A percentile compares a stretch with the other conserved stretches of the same genome.
Conservation (phyloP, 352 stramenopile genomes). For the Phytopythium ostracodes region DNA sequence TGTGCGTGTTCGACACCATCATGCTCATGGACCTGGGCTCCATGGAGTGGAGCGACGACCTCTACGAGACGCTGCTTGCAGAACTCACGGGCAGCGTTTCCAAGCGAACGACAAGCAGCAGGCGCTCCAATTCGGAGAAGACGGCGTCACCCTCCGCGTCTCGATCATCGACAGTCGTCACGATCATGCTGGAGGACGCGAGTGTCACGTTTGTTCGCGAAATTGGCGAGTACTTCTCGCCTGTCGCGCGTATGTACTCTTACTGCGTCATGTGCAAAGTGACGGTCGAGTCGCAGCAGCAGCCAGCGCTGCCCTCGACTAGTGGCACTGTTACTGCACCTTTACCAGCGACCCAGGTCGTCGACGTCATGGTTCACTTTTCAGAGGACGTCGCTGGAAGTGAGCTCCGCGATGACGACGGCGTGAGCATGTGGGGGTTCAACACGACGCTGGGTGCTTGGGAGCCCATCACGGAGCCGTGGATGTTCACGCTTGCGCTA, state of each 20-base stretch:
- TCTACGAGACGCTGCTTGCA: slow-evolving; percentile 7
- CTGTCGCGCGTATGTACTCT: slow-evolving; percentile 56
- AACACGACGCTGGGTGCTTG: slow-evolving; percentile 69
- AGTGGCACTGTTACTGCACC: neutral
- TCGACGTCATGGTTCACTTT: slow-evolving; percentile 52
- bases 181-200: slow-evolving; percentile 57
- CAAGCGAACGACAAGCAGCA: slow-evolving; percentile 7
- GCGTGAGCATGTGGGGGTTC: slow-evolving; percentile 75
- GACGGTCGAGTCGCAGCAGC: slow-evolving; percentile 23
- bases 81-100: slow-evolving; percentile 2
- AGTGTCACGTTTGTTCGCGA: slow-evolving; percentile 72
- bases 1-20: slow-evolving; percentile 59
- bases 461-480: slow-evolving; percentile 78
- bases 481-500: slow-evolving; percentile 53
- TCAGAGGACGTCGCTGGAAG: slow-evolving; percentile 37
- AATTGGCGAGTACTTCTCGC: slow-evolving; percentile 70
- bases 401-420: slow-evolving; percentile 58
- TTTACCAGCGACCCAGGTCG: slow-evolving; percentile 7
- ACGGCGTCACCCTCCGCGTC: slow-evolving; percentile 17
- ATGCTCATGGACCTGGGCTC: slow-evolving; percentile 20
- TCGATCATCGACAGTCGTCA: slow-evolving; percentile 28
- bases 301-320: neutral
- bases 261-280: slow-evolving; percentile 68
- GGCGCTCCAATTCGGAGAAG: slow-evolving; percentile 3
- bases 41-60: slow-evolving; percentile 9